Conservation (phyloP, 805 yeast species). For the Spathaspora girioi region DNA sequence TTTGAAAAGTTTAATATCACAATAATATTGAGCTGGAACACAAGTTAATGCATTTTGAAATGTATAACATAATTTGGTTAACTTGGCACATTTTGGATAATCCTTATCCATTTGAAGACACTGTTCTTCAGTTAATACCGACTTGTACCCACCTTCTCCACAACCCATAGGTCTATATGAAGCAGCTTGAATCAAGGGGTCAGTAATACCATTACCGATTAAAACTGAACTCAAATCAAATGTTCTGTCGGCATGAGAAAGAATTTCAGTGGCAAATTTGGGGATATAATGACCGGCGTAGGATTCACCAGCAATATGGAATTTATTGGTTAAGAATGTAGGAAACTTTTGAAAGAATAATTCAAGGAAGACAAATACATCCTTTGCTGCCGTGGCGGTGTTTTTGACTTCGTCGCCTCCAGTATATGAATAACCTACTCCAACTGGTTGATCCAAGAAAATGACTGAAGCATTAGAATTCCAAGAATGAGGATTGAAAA, state of each 20-base stretch:
- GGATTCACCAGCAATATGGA: constrained; percentile 92
- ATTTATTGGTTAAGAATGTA: constrained; percentile 50
- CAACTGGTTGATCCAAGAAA: constrained; percentile 91
- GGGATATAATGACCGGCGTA: constrained; percentile 96
- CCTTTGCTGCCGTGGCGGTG: constrained; percentile 82
- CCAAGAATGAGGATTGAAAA: constrained; percentile 83
- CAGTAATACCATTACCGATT: constrained; percentile 46
- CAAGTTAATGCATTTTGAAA: constrained; percentile 32
- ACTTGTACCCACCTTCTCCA: constrained; percentile 41
- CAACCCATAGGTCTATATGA: constrained; percentile 44
- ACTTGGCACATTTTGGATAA: constrained; percentile 31
- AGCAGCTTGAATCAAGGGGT: constrained; percentile 36
- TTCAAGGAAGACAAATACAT: constrained; percentile 79
- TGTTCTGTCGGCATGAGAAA: constrained; percentile 55
- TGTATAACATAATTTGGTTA: constrained; percentile 28
- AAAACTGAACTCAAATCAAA: constrained; percentile 37
- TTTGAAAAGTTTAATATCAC: constrained; percentile 22
- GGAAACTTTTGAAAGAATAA: constrained; percentile 85
- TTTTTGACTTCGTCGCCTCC: constrained; percentile 53
- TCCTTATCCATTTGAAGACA: constrained; percentile 33
- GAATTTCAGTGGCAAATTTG: constrained; percentile 76
- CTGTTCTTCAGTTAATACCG: constrained; percentile 29
- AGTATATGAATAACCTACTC: constrained; percentile 88
- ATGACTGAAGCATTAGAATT: constrained; percentile 86
- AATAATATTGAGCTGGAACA: constrained; percentile 35